Base-by-base conservation (phyloP, 202 grass and related monocot genomes). In the Hordeum pubiflorum region DNA sequence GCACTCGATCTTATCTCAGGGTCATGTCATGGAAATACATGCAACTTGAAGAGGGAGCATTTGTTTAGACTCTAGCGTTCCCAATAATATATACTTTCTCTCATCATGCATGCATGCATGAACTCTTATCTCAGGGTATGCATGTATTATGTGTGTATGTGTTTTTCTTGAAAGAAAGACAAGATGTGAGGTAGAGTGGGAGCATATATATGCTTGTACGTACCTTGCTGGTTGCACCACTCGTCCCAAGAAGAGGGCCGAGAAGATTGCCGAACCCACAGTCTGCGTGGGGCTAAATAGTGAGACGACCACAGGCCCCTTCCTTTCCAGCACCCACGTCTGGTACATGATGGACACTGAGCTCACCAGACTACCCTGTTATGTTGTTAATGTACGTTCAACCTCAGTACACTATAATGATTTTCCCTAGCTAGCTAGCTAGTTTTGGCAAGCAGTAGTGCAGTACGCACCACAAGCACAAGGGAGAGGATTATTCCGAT, bases 261-360 rank as follows among this genome's bases (percentile, higher is more conserved):
- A 97, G 64, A 91, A 86, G 58, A 93, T 79, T 3, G 81, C 81
- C 9, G 93, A 86, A 76, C 90, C 86, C 36, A 97, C 84, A 15
- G 88, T 93, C 76, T 88, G 87, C 26, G 66, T 89, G 0, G 93
- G 91, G 82, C 66, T 93, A 76, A 97, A 97, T 67, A 91, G 92
- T 13, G 88, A 97, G 56, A 93, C 91, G 54, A 91, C 84, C 14
- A 97, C 82, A 1, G 88, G 88, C 17, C 93, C 91, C 83, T 91
- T 93, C 88, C 76, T 92, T 67, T 92, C 89, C 26, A 92, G 74
- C 5, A 83, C 90, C 88, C 93, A 96, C 27, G 90, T 92, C 79
- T 90, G 86, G 72, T 92, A 92, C 80, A 82, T 85, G 63, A 92
- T 58, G 75, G 88, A 91, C 18, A 81, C 86, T 39, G 87, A 88